phyloP scores from a whole-genome alignment of 257 asterid species.

The Asclepias syriaca region DNA sequence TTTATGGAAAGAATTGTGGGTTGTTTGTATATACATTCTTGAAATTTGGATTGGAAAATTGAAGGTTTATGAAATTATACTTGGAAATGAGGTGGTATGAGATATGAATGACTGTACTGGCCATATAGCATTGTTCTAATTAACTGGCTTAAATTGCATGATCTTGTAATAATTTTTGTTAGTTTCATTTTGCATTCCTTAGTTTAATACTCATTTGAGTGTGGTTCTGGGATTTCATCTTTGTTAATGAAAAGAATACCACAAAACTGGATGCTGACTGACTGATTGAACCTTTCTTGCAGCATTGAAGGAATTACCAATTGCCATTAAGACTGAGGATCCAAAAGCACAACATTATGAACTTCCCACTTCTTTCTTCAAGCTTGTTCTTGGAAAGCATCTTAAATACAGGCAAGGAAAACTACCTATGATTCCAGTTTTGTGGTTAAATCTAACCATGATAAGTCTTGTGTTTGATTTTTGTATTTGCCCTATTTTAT shows the following conservation, averaged over 20 bases:
- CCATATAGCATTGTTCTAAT: neutral
- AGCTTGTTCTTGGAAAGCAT: constrained; percentile 83
- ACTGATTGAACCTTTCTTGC: constrained; percentile 26
- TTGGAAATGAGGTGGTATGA: neutral
- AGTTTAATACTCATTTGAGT: neutral
- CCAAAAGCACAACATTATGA: constrained; percentile 86
- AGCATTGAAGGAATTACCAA: constrained; percentile 84
- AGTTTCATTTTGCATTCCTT: neutral
- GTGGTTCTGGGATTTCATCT: neutral
- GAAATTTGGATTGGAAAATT: neutral
- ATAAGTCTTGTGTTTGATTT: no score
- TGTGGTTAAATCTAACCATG: no score
- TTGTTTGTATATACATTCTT: neutral
- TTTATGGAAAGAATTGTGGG: neutral
- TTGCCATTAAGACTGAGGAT: constrained; percentile 72
- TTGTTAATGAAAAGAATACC: neutral
- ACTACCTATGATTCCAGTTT: neutral
- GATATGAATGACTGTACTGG: neutral
- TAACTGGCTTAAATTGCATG: neutral
- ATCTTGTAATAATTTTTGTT: neutral
- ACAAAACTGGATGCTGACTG: constrained; percentile 1
- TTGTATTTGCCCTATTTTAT: no score
- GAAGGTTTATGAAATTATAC: neutral
- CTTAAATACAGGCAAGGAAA: constrained; percentile 67
- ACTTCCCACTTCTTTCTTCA: constrained; percentile 87